Evolutionary conservation across 257 asterid genomes (phyloP).

Genomic region (Marsdenia floribunda): DNA sequence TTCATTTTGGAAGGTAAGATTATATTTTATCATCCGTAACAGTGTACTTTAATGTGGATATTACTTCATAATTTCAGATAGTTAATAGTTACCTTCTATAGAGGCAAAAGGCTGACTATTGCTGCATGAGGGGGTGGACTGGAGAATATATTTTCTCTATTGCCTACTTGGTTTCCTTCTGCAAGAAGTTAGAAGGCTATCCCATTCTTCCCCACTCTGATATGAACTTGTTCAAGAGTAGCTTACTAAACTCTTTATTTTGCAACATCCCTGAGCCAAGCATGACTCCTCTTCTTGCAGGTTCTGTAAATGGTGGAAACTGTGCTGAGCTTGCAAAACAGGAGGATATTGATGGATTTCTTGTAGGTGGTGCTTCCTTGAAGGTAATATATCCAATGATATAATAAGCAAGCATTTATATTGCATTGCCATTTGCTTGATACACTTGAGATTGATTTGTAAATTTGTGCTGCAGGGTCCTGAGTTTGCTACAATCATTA

Average conservation of each 20-base stretch:
- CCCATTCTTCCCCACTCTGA: background rate
- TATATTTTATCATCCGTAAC: no score
- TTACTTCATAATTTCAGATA: no score
- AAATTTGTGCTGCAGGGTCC: constrained; percentile 58
- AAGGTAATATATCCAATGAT: constrained; percentile 46
- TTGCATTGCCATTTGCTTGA: background rate
- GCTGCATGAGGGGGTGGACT: background rate
- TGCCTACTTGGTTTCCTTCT: background rate
- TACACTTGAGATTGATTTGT: constrained; percentile 4
- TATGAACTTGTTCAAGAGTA: background rate
- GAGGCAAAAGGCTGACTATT: no score
- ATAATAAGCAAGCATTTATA: background rate
- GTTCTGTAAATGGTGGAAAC: constrained; percentile 92
- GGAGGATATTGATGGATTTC: constrained; percentile 81
- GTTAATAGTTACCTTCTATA: no score
- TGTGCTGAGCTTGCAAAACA: constrained; percentile 82
- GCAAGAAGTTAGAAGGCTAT: background rate
- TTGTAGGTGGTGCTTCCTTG: constrained; percentile 97
- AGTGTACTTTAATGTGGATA: no score
- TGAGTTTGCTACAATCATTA: constrained; percentile 83
- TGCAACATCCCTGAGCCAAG: background rate
- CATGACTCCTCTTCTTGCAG: constrained; percentile 28
- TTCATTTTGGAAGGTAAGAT: background rate
- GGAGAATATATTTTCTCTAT: background rate
- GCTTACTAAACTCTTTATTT: background rate